Base-by-base conservation (phyloP, 1,284 basidiomycete species). In the Cryptococcus sp. region DNA sequence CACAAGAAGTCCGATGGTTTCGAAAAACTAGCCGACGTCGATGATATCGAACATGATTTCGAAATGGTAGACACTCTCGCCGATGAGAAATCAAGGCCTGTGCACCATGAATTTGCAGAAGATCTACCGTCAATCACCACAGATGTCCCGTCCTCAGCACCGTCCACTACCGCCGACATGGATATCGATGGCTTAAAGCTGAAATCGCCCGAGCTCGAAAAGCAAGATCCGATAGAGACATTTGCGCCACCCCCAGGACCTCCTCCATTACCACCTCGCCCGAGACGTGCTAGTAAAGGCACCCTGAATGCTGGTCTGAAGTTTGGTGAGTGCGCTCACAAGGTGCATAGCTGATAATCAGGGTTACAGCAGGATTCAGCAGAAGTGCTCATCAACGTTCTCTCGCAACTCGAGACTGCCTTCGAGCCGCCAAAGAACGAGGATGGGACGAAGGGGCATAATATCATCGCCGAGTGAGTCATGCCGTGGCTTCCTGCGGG, bases 321-420 rank as follows among this genome's bases (percentile, higher is more conserved):
- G 81, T 94, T 94, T 66, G 91, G 90, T 88, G 67, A 67, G 81
- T 60, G 45, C 34, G 2, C 24, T 67, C 3, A 52, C 21, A 42
- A 22, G 45, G 34, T 18, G n/a, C 48, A 19, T 19, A 13, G 40
- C 23, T 31, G 42, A 34, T 49, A 41, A 48, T 50, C 64, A 84
- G 91, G 91, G n/a, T 86, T 88, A 59, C 94, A 98, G 67, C 94
- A 98, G 68, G 94, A 98, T 70, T 93, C 98, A 2, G 88, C 93
- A 0, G 94, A 98, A 75, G 97, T 94, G 73, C 88, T 98, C 83
- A 93, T 98, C 76, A 98, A 98, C 65, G 93, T 94, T 76, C 87
- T 98, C 79, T 96, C 96, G 76, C 96, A 98, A 74, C 89, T 98
- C 53, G 93, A 99, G 74, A 87, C 89, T 9, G 93, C 92, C 0